Evolutionary conservation across 2,329 filamentous ascomycete species (phyloP), one percentile per base, ranked within the genome.

Genomic region (Rutstroemia sp.): DNA sequence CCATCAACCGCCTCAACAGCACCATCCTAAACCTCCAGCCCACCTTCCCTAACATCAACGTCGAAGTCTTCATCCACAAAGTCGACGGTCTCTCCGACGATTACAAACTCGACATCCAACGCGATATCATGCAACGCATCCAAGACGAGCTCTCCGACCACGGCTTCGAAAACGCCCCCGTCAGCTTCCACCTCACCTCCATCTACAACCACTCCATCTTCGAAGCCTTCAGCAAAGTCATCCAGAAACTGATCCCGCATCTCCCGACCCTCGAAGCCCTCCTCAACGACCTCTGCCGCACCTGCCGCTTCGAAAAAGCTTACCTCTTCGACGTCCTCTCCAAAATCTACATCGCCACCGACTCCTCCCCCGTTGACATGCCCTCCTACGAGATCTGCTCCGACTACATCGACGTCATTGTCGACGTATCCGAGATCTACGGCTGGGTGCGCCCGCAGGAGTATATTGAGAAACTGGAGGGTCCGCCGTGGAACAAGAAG

Each of bases 191-290:
- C 71, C 84, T 96, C 57, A 99, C 94, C 14, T 95, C 88, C 69
- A 99, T 99, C 70, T 99, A 97, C 77, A 94, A 99, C 71, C 92
- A 96, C 73, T 95, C 88, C 66, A 96, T 96, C 68, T 99, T 97
- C 70, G 94, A 99, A 73, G 94, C 94, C 50, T 96, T 99, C 71
- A 92, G 87, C 75, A 96, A 96, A 72, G 92, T 99, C 61, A 96
- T 99, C 61, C 94, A 99, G 73, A 96, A 96, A 72, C 81, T 99
- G 30, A 92, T 99, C 51, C 92, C 94, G 0, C 89, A 95, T 60
- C 81, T 99, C 7, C 89, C 91, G 5, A 95, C 92, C 25, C 83
- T 99, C 56, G 94, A 99, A 73, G 88, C 91, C 51, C 82, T 99
- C 72, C 86, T 99, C 67, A 96, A 95, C 67, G 94, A 92, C 63